Evolutionary conservation across 2,329 filamentous ascomycete species (phyloP), one percentile per base, ranked within the genome.

Genomic region (Fusarium heterosporum): DNA sequence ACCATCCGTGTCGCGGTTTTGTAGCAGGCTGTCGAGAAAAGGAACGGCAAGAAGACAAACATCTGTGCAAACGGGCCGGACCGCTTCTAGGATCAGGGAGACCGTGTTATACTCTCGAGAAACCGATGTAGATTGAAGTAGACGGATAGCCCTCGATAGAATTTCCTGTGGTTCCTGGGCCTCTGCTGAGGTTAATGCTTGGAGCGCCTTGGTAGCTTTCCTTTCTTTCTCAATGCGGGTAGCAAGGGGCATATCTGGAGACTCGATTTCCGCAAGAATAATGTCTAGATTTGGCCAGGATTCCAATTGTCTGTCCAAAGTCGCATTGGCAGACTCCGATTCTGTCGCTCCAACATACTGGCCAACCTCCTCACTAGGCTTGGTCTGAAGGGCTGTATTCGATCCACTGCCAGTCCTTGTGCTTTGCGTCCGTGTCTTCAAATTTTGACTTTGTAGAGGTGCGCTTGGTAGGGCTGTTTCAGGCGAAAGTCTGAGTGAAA

Each of bases 121-220:
- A 19, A 55, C 46, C 16, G 66, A 48, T 8, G 66, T 52, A 12
- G 69, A 55, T 34, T 65, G 66, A 36, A 78, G 68, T 45, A 79
- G 45, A 26, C 66, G 50, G 39, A 72, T 53, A 14, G 70, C 70
- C 49, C 65, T 59, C 39, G 64, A 62, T 48, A 68, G 50, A 25
- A 53, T 49, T 17, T 55, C 29, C 30, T 59, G 45, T 5, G 64
- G 53, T 12, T 59, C 67, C 38, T 68, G 26, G 4, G 28, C 43
- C 12, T 66, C 58, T 32, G 65, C 54, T 16, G 43, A 58, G 11
- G 64, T 55, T 34, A 76, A 22, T 8, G 19, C 51, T 34, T 66
- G 38, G 13, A 77, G 53, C 9, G 72, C 43, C 8, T 38, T 19
- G 22, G 63, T 59, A 12, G 69, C 72, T 12, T 57, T 66, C 17